These are phyloP conservation scores for Saccharomycopsis synnaedendra DNA, from an alignment of 805 yeast genomes.

Conservation along the genomic window DNA sequence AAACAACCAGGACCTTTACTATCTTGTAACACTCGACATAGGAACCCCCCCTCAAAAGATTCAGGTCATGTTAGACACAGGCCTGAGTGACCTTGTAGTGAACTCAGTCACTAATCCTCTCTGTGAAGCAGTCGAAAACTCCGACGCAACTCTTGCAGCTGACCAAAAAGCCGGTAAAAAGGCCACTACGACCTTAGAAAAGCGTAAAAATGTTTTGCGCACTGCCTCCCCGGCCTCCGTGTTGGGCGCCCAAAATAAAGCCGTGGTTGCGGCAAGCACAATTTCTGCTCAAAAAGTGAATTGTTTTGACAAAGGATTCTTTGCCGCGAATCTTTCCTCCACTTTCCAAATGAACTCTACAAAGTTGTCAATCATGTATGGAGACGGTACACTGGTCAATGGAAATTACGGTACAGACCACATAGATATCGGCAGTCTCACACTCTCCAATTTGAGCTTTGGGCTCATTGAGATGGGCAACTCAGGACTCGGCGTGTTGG, in stretches of 20 bases:
- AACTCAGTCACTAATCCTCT: constrained; percentile 36
- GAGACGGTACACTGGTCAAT: constrained; percentile 34
- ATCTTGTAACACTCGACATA: constrained; percentile 27
- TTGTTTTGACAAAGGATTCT: constrained; percentile 31
- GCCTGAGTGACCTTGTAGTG: constrained; percentile 65
- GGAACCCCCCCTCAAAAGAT: constrained; percentile 50
- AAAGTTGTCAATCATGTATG: constrained; percentile 30
- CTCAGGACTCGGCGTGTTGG: constrained; percentile 59
- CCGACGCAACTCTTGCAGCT: background rate
- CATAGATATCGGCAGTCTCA: constrained; percentile 37
- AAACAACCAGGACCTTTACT: constrained; percentile 4
- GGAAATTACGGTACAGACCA: constrained; percentile 59
- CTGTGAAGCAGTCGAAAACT: constrained; percentile 22
- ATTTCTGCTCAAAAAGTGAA: background rate
- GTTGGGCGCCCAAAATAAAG: background rate
- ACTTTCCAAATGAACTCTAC: constrained; percentile 24
- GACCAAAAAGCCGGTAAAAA: constrained; percentile 1
- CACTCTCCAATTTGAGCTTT: constrained; percentile 43
- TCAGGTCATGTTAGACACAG: constrained; percentile 57
- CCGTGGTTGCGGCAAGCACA: background rate
- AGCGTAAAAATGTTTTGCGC: constrained; percentile 9
- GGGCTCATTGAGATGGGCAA: constrained; percentile 63
- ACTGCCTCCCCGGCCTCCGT: background rate
- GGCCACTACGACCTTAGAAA: background rate
- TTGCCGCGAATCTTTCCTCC: constrained; percentile 23